Conservation (phyloP, 2,329 filamentous ascomycete species). For the Acrocalymma vagum region DNA sequence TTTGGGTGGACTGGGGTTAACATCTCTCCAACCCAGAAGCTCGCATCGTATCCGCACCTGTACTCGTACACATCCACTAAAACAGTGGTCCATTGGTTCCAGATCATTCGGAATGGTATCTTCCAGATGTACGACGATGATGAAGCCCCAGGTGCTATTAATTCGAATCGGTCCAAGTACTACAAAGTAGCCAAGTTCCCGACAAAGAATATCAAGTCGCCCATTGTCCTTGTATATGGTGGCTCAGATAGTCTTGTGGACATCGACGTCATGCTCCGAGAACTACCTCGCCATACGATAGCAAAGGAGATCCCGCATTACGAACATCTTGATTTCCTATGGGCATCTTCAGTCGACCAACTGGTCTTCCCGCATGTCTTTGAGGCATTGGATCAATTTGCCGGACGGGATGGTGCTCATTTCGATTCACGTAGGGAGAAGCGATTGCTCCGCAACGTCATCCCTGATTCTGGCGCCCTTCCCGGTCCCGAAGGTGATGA, state of each 20-base stretch:
- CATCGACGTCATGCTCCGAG: conserved; percentile 89
- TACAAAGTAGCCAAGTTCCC: conserved; percentile 97
- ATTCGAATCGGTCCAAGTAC: conserved; percentile 78
- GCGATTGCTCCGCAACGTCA: conserved; percentile 33
- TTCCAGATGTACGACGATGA: conserved; percentile 99
- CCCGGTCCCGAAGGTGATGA: conserved; percentile 32
- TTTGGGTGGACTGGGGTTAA: conserved; percentile 91
- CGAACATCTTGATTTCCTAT: conserved; percentile 96
- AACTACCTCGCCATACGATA: conserved; percentile 84
- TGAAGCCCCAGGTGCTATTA: conserved; percentile 81
- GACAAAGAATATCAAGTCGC: conserved; percentile 95
- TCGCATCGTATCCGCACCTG: conserved; percentile 93
- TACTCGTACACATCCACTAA: conserved; percentile 98
- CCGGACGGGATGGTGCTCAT: conserved; percentile 21
- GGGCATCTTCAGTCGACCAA: conserved; percentile 84
- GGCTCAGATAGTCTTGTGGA: conserved; percentile 94
- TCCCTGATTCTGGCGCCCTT: conserved; percentile 30
- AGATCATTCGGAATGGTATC: conserved; percentile 94
- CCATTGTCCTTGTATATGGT: conserved; percentile 91
- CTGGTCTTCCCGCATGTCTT: conserved; percentile 93
- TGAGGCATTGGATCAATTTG: conserved; percentile 79
- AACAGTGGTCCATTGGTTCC: conserved; percentile 98
- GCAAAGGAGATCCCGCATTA: conserved; percentile 90
- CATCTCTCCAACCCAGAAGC: conserved; percentile 85
- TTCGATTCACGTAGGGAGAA: conserved; percentile 26